Conservation (phyloP, 164 flowering plant species). For the Berberis vulgaris region DNA sequence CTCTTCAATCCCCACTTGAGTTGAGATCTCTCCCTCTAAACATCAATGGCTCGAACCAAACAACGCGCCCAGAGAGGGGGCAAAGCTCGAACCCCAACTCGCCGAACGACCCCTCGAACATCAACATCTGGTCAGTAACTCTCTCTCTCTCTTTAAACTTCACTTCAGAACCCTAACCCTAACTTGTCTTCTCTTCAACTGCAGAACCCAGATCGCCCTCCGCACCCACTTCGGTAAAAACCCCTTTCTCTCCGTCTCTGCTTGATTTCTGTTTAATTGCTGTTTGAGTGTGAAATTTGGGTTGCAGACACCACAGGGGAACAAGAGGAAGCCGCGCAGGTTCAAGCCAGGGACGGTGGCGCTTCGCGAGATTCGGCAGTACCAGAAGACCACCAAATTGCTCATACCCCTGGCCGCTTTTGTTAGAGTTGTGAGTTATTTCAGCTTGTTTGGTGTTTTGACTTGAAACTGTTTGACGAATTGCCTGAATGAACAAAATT, state of each 20-base stretch:
- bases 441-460: not conserved
- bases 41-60: not conserved
- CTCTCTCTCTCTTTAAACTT: not conserved
- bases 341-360: constrained; percentile 10
- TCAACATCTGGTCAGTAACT: not conserved
- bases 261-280: not conserved
- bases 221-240: too few species aligned
- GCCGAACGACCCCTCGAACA: not conserved
- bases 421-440: constrained; percentile 7
- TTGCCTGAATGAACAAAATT: not conserved
- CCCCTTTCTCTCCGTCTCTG: too few species aligned
- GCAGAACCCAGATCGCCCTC: too few species aligned
- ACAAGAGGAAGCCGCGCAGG: not conserved
- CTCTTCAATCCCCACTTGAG: not conserved
- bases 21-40: not conserved
- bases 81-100: not conserved
- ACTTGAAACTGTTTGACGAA: not conserved
- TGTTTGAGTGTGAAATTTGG: not conserved
- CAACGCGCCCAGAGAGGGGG: not conserved
- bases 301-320: not conserved
- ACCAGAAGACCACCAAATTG: constrained; percentile 1
- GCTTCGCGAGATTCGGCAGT: constrained; percentile 9
- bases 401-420: constrained; percentile 8
- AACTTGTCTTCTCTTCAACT: too few species aligned
- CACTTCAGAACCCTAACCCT: too few species aligned